Evolutionary conservation across 2,329 filamentous ascomycete genomes (phyloP).

Genomic region (Podosphaera xanthii): DNA sequence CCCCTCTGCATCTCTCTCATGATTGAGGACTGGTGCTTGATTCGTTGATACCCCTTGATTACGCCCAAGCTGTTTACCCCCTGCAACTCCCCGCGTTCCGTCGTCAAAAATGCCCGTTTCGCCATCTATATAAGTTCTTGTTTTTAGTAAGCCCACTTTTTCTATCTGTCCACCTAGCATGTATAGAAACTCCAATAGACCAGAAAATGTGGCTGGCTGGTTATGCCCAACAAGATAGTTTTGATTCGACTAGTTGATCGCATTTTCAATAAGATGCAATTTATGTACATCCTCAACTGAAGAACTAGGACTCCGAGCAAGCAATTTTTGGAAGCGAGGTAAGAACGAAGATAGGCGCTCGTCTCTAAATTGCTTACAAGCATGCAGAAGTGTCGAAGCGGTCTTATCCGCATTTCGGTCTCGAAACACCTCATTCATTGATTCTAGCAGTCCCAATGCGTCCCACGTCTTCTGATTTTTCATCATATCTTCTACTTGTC

Average conservation of each 20-base stretch:
- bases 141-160: too few relatives aligned
- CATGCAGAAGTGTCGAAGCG: not conserved
- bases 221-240: too few relatives aligned
- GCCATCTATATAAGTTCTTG: too few relatives aligned
- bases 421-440: not conserved
- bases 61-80: too few relatives aligned
- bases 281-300: not conserved
- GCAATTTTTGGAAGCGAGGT: not conserved
- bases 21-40: not conserved
- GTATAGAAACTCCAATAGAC: not conserved
- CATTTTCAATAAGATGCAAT: too few relatives aligned
- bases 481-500: not conserved
- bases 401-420: not conserved
- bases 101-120: too few relatives aligned
- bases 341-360: not conserved
- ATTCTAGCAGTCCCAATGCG: not conserved
- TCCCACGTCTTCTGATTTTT: too few relatives aligned
- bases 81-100: too few relatives aligned
- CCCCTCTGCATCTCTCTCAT: not conserved
- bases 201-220: not conserved
- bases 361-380: too few relatives aligned
- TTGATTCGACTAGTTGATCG: too few relatives aligned
- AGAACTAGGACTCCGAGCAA: too few relatives aligned
- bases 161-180: not conserved
- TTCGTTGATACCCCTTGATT: not conserved